phyloP scores from a whole-genome alignment of 257 asterid genomes.

The Nyctanthes arbortristis region DNA sequence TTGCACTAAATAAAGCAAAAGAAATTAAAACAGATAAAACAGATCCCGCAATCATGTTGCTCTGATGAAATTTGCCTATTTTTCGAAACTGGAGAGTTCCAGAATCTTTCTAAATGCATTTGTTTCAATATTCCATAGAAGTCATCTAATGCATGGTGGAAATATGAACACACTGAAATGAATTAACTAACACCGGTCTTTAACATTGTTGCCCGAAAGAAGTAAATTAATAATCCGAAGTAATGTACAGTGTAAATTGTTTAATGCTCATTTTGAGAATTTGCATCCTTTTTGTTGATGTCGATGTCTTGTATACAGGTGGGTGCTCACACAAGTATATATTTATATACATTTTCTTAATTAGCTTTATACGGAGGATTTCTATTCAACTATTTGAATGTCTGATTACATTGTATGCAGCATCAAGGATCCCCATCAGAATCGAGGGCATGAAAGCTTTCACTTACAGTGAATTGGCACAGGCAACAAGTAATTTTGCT shows the following conservation, averaged over 20 bases:
- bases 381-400: slow-evolving; percentile 10
- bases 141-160: background rate
- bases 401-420: slow-evolving; percentile 45
- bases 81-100: background rate
- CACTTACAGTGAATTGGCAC: slow-evolving; percentile 61
- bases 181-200: background rate
- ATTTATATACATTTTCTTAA: no score
- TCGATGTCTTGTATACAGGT: no score
- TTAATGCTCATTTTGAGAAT: background rate
- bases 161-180: background rate
- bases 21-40: background rate
- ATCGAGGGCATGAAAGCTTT: slow-evolving; percentile 87
- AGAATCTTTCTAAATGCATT: background rate
- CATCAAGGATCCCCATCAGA: slow-evolving; percentile 66
- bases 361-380: background rate
- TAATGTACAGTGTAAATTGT: background rate
- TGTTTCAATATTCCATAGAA: background rate
- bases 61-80: background rate
- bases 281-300: background rate
- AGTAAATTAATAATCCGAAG: background rate
- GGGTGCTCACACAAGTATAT: no score
- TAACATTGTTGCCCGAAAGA: background rate
- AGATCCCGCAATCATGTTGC: background rate
- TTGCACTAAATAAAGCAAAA: background rate
- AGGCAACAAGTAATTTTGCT: slow-evolving; percentile 63